Base-by-base conservation (phyloP, 805 yeast genomes). In the Wickerhamomyces queroliae region DNA sequence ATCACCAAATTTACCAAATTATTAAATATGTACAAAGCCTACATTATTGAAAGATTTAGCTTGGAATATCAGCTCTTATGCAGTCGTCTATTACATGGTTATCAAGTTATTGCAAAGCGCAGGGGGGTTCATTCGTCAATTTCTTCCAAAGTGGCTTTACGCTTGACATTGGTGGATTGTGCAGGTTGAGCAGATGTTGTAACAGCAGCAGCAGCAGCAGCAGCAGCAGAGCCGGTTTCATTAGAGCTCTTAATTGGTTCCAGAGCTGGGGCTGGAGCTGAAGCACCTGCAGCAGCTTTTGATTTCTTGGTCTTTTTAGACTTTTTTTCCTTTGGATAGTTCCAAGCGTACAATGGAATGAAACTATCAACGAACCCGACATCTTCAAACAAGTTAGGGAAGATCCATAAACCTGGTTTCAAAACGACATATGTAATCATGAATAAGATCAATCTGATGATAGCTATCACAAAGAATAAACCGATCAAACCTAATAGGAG, bases 381-480 rank as follows among this genome's bases (percentile, higher is more conserved):
- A 57, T 93, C 99, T 46, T 82, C 99, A 63, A 90, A 93, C 56
- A 93, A 70, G 58, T 91, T 91, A 41, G 99, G 99, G 72, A 88
- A 91, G 35, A 93, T 59, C 99, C 99, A 93, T 58, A 93, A 72
- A n/a, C 95, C 95, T 32, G 78, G 78, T 7, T 78, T 75, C 41
- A 73, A 64, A 1, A 75, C 62, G 35, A 81, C 64, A 47, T 74
- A 72, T 0, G 89, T 74, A 37, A 83, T 49, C 20, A 72, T 49
- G 52, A 79, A 87, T 20, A 93, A 57, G 30, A 90, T 69, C 57
- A 90, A 67, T 56, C 99, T 74, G 25, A 91, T 64, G 33, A 93
- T 70, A 2, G 97, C 95, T 50, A 85, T 61, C 17, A 64, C 83
- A 48, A 93, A 83, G 62, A 93, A 83, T 35, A 76, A 65, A 5